Base-by-base conservation (phyloP, 805 yeast genomes). In the Saccharomyces paradoxus region DNA sequence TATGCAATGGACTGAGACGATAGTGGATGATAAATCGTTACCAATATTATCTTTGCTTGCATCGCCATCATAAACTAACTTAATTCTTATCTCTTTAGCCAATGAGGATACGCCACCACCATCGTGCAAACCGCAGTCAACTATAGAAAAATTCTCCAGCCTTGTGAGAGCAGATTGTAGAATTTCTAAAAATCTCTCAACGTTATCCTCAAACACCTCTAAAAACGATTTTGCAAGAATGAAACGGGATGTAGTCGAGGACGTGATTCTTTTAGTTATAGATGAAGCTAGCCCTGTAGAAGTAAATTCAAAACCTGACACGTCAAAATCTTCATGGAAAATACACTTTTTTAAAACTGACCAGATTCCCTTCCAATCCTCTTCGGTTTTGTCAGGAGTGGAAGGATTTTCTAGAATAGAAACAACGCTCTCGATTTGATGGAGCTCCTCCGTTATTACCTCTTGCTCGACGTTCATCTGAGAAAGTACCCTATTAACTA, bases 221-320 rank as follows among this genome's bases (percentile, higher is more conserved):
- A 77, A 63, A 58, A 87, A 83, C 1, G 83, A 71, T 24, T 60
- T 63, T 57, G 73, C 68, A 41, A 81, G 74, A 14, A 63, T 63
- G n/a, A 72, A 63, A 26, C 65, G 63, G 48, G 69, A 55, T 28
- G 60, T 51, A 8, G 44, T 37, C 9, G 44, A 37, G 17, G 44
- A 17, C 4, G 24, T 3, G 17, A 37, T 37, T 27, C 54, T 32
- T 9, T 62, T 58, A 13, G 51, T 47, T 13, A 61, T 3, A 49
- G 74, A 61, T 5, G 74, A 73, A 7, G 86, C 75, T 6, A 87
- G 66, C 0, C 90, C 90, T 1, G 90, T 86, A 2, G 86, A 77
- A 5, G 83, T 75, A 32, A 90, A 72, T 65, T 89, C 96, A 70
- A 83, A 88, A 55, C 91, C 84, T 0, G 96, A 87, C 4, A 86